These are phyloP conservation scores for Panicum miliaceum DNA, from an alignment of 176 grass and related monocot species.

Conservation along the genomic window DNA sequence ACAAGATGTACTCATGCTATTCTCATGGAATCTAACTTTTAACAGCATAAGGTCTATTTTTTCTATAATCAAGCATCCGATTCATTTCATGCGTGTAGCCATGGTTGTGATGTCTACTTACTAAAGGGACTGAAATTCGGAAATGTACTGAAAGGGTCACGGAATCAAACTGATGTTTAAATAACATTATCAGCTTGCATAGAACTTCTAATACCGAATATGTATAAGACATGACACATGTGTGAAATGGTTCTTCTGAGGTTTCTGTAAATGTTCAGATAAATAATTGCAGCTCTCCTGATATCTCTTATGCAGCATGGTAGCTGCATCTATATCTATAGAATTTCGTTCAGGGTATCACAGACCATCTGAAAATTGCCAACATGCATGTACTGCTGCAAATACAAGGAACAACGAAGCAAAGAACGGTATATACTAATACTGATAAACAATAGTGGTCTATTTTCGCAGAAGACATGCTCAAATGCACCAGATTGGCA, in stretches of 20 bases:
- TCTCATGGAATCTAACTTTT: not conserved
- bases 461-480: not conserved
- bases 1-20: not conserved
- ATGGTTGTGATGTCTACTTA: not conserved
- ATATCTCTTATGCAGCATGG: not conserved
- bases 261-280: conserved; percentile 1
- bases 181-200: not conserved
- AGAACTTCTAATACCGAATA: not conserved
- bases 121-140: not conserved
- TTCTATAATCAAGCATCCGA: not conserved
- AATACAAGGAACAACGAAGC: not conserved
- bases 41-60: not conserved
- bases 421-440: not conserved
- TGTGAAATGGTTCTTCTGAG: not conserved
- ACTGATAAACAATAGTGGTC: not conserved
- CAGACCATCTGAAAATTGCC: not conserved
- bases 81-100: not conserved
- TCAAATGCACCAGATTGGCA: not conserved
- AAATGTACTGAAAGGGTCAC: not conserved
- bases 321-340: not conserved
- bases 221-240: not conserved
- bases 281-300: not conserved
- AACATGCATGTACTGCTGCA: not conserved
- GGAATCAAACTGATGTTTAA: not conserved
- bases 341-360: not conserved